Evolutionary conservation across 2,329 filamentous ascomycete species (phyloP).

Genomic region (Hypoxylon sp.): DNA sequence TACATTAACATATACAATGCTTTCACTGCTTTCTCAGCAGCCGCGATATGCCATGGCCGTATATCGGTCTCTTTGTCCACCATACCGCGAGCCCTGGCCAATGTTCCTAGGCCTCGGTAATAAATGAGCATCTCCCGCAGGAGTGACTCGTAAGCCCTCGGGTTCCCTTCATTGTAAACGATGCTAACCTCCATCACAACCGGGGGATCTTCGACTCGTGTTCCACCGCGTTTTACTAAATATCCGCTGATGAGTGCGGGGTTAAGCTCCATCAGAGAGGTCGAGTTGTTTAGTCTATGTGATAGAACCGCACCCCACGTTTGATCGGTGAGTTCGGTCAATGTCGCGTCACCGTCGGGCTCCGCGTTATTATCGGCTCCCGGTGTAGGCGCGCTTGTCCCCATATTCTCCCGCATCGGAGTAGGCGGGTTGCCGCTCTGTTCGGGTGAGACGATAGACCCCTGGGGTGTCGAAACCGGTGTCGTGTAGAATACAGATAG

Average conservation of each 20-base stretch:
- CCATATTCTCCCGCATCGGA: conserved; percentile 56
- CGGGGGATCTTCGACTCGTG: conserved; percentile 68
- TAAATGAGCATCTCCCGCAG: conserved; percentile 77
- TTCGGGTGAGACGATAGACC: conserved; percentile 71
- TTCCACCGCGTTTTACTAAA: conserved; percentile 72
- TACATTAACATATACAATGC: conserved; percentile 75
- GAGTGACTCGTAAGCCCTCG: conserved; percentile 71
- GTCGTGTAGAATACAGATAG: conserved; percentile 67
- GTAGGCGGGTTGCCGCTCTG: conserved; percentile 65
- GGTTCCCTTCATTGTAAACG: conserved; percentile 67
- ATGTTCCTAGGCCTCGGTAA: conserved; percentile 75
- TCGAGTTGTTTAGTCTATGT: conserved; percentile 73
- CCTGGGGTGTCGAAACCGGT: conserved; percentile 76
- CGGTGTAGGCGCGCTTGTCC: conserved; percentile 60
- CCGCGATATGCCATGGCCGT: conserved; percentile 83
- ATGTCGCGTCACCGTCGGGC: conserved; percentile 73
- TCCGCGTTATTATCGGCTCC: conserved; percentile 59
- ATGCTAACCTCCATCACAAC: conserved; percentile 74
- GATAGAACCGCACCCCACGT: conserved; percentile 80
- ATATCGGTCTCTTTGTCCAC: conserved; percentile 70
- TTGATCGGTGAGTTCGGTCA: conserved; percentile 80
- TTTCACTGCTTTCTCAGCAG: conserved; percentile 75
- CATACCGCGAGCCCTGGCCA: conserved; percentile 76
- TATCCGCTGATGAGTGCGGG: conserved; percentile 74
- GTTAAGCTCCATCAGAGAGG: conserved; percentile 65